Conservation (phyloP, 805 yeast genomes). For the Zygotorulaspora danielsina region DNA sequence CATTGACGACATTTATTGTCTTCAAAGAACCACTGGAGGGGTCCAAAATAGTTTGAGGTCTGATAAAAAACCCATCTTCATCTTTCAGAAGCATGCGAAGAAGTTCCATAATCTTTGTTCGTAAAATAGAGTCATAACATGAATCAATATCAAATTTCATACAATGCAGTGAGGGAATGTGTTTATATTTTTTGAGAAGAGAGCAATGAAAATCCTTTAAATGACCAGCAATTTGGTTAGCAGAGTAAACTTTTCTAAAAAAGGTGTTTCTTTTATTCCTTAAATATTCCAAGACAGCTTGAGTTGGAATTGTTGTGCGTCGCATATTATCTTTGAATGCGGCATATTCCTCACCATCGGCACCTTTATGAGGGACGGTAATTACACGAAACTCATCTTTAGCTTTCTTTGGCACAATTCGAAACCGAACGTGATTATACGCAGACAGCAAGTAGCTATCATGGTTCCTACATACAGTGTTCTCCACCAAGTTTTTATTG, state of each 20-base stretch:
- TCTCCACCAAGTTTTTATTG: conserved; percentile 34
- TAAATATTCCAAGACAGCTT: conserved; percentile 36
- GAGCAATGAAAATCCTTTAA: conserved; percentile 39
- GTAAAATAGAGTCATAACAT: conserved; percentile 73
- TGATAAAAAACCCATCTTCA: conserved; percentile 31
- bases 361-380: conserved; percentile 47
- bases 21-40: conserved; percentile 18
- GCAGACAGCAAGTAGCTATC: conserved; percentile 20
- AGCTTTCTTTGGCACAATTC: conserved; percentile 56
- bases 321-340: conserved; percentile 37
- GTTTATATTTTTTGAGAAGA: conserved; percentile 16
- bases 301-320: conserved; percentile 43
- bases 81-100: conserved; percentile 22
- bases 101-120: conserved; percentile 38
- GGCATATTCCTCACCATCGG: conserved; percentile 32
- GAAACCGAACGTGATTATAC: conserved; percentile 39
- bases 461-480: conserved; percentile 19
- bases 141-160: conserved; percentile 71
- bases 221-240: conserved; percentile 41
- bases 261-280: conserved; percentile 26
- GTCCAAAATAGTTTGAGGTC: conserved; percentile 20
- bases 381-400: conserved; percentile 53
- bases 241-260: conserved; percentile 40
- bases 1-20: conserved; percentile 21
- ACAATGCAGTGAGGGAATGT: conserved; percentile 40